These are phyloP conservation scores for Omphalea diandra DNA, from an alignment of 441 rosid species.

Conservation along the genomic window DNA sequence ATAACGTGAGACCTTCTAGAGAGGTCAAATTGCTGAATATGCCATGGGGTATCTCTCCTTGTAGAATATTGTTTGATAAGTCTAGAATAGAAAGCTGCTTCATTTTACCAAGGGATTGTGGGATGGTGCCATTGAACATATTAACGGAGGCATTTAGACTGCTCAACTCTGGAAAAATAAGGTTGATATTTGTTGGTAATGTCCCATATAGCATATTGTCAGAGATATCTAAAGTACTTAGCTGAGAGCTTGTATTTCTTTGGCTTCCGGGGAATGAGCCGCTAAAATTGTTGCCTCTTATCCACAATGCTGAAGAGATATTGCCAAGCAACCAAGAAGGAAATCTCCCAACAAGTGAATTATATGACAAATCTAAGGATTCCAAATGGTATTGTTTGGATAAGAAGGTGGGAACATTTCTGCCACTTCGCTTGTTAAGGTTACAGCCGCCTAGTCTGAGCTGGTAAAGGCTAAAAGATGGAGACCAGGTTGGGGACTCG, in stretches of 20 bases:
- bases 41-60: background rate
- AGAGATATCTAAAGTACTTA: background rate
- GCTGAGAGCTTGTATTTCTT: constrained; percentile 1
- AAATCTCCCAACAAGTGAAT: background rate
- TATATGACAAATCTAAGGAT: constrained; percentile 5
- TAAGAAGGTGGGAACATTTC: background rate
- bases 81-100: background rate
- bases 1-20: background rate
- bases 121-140: background rate
- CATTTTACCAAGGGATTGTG: background rate
- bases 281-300: constrained; percentile 7
- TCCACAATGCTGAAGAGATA: background rate
- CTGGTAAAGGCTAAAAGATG: constrained; percentile 4
- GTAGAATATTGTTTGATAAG: background rate
- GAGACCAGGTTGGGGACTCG: background rate
- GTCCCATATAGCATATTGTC: background rate
- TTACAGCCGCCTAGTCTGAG: constrained; percentile 1
- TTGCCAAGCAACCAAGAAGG: constrained; percentile 8
- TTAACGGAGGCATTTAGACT: background rate
- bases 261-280: background rate
- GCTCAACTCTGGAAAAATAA: background rate
- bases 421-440: constrained; percentile 1
- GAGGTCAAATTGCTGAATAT: background rate
- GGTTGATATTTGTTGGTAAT: background rate
- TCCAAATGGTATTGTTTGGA: constrained; percentile 4